phyloP scores from a whole-genome alignment of 768 basidiomycete genomes.

The Fomitopsis serialis region DNA sequence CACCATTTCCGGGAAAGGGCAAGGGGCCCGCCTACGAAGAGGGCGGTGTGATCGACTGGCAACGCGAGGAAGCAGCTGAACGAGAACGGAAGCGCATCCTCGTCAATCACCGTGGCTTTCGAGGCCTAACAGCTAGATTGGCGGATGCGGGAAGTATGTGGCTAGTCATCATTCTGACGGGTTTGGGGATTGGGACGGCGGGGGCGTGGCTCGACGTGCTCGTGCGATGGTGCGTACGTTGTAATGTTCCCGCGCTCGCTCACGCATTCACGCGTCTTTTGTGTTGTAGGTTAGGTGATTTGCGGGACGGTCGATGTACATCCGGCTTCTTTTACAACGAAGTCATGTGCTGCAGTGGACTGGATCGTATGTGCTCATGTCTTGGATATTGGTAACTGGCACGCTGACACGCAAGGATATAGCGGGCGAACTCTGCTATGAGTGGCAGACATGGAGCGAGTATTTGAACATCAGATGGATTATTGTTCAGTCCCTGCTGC shows the following conservation, averaged over 20 bases:
- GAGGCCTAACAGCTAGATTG: conserved; percentile 49
- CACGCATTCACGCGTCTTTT: no score
- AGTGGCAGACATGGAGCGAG: conserved; percentile 69
- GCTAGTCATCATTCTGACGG: conserved; percentile 64
- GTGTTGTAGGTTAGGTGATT: conserved; percentile 52
- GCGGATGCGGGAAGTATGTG: conserved; percentile 56
- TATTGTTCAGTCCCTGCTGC: conserved; percentile 56
- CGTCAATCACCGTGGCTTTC: conserved; percentile 46
- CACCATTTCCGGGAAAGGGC: not conserved
- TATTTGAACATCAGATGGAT: conserved; percentile 48
- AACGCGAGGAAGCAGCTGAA: conserved; percentile 59
- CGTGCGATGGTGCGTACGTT: conserved; percentile 55
- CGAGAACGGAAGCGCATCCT: conserved; percentile 48
- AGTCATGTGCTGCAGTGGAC: conserved; percentile 63
- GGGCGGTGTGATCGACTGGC: conserved; percentile 64
- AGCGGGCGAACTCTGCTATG: conserved; percentile 64
- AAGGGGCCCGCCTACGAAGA: conserved; percentile 38
- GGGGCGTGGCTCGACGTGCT: conserved; percentile 73
- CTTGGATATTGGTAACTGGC: not conserved
- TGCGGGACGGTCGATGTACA: conserved; percentile 63
- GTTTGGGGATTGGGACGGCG: conserved; percentile 59
- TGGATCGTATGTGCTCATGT: conserved; percentile 41
- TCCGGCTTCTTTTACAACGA: conserved; percentile 71
- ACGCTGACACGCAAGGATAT: not conserved
- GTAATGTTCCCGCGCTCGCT: not conserved